Base-by-base conservation (phyloP, 805 yeast species). In the Metschnikowia chrysomelidarum region DNA sequence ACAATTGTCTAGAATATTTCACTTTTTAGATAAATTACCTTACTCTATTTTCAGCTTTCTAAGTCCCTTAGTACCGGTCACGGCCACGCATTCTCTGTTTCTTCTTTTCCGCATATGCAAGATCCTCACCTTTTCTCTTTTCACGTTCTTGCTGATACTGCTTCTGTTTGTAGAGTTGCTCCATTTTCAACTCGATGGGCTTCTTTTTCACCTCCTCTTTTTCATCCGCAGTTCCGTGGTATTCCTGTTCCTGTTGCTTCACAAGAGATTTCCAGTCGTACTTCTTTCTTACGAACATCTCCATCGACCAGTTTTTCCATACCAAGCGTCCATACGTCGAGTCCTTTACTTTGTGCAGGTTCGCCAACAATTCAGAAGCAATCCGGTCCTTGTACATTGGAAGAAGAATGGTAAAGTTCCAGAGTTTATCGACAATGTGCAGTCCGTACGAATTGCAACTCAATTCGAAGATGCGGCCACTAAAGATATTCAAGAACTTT, bases 251-350 rank as follows among this genome's bases (percentile, higher is more conserved):
- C 27, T 68, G 72, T 24, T 59, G 57, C 40, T 77, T 84, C 12
- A 81, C 69, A 24, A 75, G 46, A 11, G 70, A 46, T 60, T 83
- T 86, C 98, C 98, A 91, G 53, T 88, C 96, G 52, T 69, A 76
- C 57, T 80, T 75, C 60, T 80, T 80, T 54, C 94, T 72, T 8
- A 66, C 55, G 51, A 78, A 91, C 49, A 80, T 62, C 56, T 93
- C 98, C 81, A 91, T 73, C 19, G 75, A 64, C 97, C 97, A 93
- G 58, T 91, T 91, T 57, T 82, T 86, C 98, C 97, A 93, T 2
- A 93, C 98, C 50, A 79, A 73, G 54, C 82, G 77, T 22, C 98
- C 98, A 53, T 91, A 93, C 9, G 69, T 75, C 54, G 95, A 85
- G 42, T 81, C 87, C 64, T 93, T 88, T 27, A 93, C 83, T 42